Conservation (phyloP, 1,139 yeast genomes). For the Wickerhamiella pararugosa region DNA sequence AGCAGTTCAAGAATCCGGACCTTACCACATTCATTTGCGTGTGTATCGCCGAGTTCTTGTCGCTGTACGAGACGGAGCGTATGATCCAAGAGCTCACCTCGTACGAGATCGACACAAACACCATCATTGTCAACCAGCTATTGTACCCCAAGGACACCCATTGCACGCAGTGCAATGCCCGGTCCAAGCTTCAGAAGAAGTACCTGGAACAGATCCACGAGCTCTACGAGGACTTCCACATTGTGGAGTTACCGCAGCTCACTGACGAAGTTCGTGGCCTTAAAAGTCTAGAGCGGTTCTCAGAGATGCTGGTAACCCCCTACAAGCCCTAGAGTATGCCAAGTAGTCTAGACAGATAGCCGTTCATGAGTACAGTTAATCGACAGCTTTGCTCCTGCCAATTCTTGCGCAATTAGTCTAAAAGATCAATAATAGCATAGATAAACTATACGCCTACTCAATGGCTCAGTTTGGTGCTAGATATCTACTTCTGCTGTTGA, state of each 20-base stretch:
- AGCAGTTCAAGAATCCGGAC: conserved; percentile 91
- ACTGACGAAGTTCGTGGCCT: conserved; percentile 91
- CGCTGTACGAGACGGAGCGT: conserved; percentile 92
- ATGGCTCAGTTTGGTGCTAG: no score
- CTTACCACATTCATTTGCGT: conserved; percentile 94
- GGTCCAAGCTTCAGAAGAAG: conserved; percentile 93
- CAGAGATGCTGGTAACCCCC: conserved; percentile 24
- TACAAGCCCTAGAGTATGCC: conserved; percentile 1
- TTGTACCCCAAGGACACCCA: conserved; percentile 50
- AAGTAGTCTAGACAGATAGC: no score
- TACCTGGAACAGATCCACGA: conserved; percentile 90
- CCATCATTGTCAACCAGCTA: conserved; percentile 83
- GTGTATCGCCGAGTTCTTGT: conserved; percentile 89
- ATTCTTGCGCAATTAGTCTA: no score
- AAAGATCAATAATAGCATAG: no score
- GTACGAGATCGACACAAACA: conserved; percentile 89
- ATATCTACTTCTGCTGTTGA: no score
- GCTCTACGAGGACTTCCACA: conserved; percentile 78
- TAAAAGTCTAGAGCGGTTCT: conserved; percentile 52
- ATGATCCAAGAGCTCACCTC: conserved; percentile 91
- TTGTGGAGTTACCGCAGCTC: conserved; percentile 86
- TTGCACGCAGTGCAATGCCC: conserved; percentile 80
- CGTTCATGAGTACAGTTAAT: no score
- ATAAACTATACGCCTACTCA: no score
- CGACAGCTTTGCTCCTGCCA: no score